Conservation (phyloP, 768 basidiomycete genomes). For the Dentipellis sp. region DNA sequence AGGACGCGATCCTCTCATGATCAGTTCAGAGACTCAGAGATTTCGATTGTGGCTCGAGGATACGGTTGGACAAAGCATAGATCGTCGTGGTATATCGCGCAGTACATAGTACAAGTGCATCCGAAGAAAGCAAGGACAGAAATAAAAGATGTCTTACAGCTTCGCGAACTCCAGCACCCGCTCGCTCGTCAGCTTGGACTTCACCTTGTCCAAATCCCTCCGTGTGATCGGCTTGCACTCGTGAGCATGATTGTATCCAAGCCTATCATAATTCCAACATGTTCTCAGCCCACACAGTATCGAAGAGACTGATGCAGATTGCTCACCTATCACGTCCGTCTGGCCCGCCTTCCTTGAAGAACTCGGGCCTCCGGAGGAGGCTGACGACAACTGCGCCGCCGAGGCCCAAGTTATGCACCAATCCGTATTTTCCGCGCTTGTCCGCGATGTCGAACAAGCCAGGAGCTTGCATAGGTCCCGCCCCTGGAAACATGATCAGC, state of each 20-base stretch:
- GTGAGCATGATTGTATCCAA: conserved; percentile 77
- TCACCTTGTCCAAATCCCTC: conserved; percentile 67
- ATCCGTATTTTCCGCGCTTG: conserved; percentile 65
- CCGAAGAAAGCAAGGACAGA: neutral
- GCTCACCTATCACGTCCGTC: conserved; percentile 60
- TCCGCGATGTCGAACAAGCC: conserved; percentile 55
- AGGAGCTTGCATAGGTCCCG: conserved; percentile 76
- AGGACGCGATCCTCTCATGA: too few relatives aligned
- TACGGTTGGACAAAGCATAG: neutral
- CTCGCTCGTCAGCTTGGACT: conserved; percentile 51
- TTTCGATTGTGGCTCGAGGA: too few relatives aligned
- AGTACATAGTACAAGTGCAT: neutral
- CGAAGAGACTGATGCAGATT: neutral
- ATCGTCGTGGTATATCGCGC: neutral
- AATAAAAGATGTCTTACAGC: conserved; percentile 21
- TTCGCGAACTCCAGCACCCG: conserved; percentile 31
- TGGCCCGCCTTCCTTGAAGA: conserved; percentile 53
- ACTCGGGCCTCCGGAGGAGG: conserved; percentile 68
- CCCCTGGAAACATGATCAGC: conserved; percentile 36
- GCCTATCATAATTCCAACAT: conserved; percentile 23
- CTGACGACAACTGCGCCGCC: conserved; percentile 76
- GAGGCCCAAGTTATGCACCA: conserved; percentile 79
- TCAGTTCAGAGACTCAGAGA: too few relatives aligned
- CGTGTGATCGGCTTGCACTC: conserved; percentile 54
- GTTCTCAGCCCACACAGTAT: neutral